Evolutionary conservation across 1,284 basidiomycete species (phyloP), one percentile per base, ranked within the genome.

Genomic region (Lentinus polychrous): DNA sequence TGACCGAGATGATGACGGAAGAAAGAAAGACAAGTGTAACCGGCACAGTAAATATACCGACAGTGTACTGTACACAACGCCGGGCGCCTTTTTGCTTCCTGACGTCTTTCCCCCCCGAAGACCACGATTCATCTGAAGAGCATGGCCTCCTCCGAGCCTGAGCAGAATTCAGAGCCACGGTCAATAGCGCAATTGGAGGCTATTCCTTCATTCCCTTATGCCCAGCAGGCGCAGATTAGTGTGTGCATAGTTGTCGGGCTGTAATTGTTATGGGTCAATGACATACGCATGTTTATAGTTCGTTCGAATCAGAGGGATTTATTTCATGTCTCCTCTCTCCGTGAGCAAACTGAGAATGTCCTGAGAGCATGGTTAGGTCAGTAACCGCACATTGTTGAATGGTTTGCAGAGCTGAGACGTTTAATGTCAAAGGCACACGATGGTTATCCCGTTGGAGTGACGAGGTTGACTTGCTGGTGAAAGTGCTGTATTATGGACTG

Each of bases 151-250:
- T 20, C n/a, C n/a, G 36, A 37, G 7, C 12, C 18, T 14, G n/a
- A 20, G 23, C 2, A 20, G 45, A 46, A 34, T 22, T 40, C 15
- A 2, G 38, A 41, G 22, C 14, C 20, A 41, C 20, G 38, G 22
- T 15, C n/a, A 27, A 31, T 23, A 33, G 20, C 46, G 23, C 27
- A 27, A 10, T 10, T 27, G 4, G 27, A 27, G 52, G 38, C 49
- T 18, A 17, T 56, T n/a, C 75, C 75, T 22, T 67, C 72, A 2
- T 85, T 89, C 62, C 87, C 85, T 52, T 64, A 55, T n/a, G 86
- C 87, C 46, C 82, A 81, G 58, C 90, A 92, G 58, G 88, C 88
- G 40, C 91, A 92, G 66, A 92, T 90, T 53, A 81, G 91, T 93
- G 57, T 57, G 87, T 75, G 23, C 32, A 52, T 32, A 43, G 12